These are phyloP conservation scores for Haplosporangium gracile DNA, from an alignment of 192 early-diverging fungal genomes.

Conservation along the genomic window DNA sequence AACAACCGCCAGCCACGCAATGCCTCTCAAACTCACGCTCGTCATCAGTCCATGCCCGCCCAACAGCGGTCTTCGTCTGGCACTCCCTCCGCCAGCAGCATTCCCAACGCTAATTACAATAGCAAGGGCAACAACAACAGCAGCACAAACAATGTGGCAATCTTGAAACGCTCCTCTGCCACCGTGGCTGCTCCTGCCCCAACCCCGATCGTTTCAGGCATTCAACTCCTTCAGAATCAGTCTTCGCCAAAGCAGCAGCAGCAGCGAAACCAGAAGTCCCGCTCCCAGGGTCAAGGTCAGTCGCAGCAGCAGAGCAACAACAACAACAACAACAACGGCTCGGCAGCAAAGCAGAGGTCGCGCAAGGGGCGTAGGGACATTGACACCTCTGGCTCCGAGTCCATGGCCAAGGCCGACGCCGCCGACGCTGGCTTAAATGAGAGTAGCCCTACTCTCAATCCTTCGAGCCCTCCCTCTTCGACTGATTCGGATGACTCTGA, in stretches of 20 bases:
- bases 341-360: not conserved
- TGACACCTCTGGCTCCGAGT: slow-evolving; percentile 37
- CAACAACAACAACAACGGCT: not conserved
- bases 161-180: slow-evolving; percentile 28
- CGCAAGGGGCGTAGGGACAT: slow-evolving; percentile 62
- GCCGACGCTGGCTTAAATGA: slow-evolving; percentile 24
- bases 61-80: slow-evolving; percentile 20
- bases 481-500: slow-evolving; percentile 58
- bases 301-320: slow-evolving; percentile 13
- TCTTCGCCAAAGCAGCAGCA: slow-evolving; percentile 6
- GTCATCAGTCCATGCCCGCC: slow-evolving; percentile 37
- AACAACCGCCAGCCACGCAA: slow-evolving; percentile 21
- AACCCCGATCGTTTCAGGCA: slow-evolving; percentile 1
- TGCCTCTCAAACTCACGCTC: slow-evolving; percentile 24
- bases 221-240: slow-evolving; percentile 11
- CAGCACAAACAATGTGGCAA: not conserved
- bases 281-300: slow-evolving; percentile 13
- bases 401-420: slow-evolving; percentile 45
- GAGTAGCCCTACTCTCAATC: slow-evolving; percentile 35
- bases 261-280: slow-evolving; percentile 18
- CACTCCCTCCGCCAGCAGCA: slow-evolving; percentile 5
- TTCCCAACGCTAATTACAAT: not conserved
- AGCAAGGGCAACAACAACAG: slow-evolving; percentile 1
- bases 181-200: slow-evolving; percentile 7
- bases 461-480: slow-evolving; percentile 35